Percentiles rank a stretch among this genome's conserved stretches.
These are phyloP conservation scores for Acarospora socialis DNA, from an alignment of 2,329 filamentous ascomycete species.

Conservation along the genomic window DNA sequence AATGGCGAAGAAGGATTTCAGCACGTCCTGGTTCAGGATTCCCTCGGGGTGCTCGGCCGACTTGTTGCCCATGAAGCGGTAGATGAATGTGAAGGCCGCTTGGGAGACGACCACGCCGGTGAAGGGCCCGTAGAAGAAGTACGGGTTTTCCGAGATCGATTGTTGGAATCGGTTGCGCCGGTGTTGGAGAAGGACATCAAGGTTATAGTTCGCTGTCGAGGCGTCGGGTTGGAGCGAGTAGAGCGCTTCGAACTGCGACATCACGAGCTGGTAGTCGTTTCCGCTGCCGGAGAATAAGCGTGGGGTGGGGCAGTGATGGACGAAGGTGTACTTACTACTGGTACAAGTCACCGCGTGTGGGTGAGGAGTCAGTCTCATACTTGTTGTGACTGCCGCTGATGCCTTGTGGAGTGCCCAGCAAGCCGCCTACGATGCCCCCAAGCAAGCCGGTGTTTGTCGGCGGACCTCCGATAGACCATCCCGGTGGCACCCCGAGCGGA, in stretches of 20 bases:
- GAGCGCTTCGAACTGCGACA: slow-evolving; percentile 16
- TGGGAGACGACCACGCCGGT: slow-evolving; percentile 16
- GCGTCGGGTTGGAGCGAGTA: slow-evolving; percentile 13
- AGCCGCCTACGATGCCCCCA: slow-evolving; percentile 7
- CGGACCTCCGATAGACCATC: slow-evolving; percentile 15
- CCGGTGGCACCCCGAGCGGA: slow-evolving; percentile 11
- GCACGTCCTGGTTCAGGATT: slow-evolving; percentile 18
- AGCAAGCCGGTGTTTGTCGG: slow-evolving; percentile 14
- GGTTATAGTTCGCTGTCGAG: slow-evolving; percentile 9
- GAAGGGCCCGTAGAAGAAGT: slow-evolving; percentile 21
- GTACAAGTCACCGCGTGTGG: slow-evolving; percentile 15
- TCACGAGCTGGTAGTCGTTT: slow-evolving; percentile 13
- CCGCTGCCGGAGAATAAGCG: slow-evolving; percentile 8
- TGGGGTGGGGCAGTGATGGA: not conserved
- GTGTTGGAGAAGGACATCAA: slow-evolving; percentile 13
- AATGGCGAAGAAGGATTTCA: slow-evolving; percentile 29
- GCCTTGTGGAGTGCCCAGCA: slow-evolving; percentile 13
- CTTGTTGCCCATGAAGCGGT: slow-evolving; percentile 21
- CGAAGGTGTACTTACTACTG: slow-evolving; percentile 7
- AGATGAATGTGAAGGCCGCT: slow-evolving; percentile 19
- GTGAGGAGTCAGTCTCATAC: slow-evolving; percentile 16
- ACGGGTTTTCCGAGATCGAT: slow-evolving; percentile 20
- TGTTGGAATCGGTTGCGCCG: slow-evolving; percentile 15
- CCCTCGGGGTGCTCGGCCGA: slow-evolving; percentile 18
- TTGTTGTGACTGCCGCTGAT: slow-evolving; percentile 15